A percentile compares a stretch with the other conserved stretches of the same genome.
phyloP scores from a whole-genome alignment of 805 yeast species.

The Debaryomyces tyrocola region DNA sequence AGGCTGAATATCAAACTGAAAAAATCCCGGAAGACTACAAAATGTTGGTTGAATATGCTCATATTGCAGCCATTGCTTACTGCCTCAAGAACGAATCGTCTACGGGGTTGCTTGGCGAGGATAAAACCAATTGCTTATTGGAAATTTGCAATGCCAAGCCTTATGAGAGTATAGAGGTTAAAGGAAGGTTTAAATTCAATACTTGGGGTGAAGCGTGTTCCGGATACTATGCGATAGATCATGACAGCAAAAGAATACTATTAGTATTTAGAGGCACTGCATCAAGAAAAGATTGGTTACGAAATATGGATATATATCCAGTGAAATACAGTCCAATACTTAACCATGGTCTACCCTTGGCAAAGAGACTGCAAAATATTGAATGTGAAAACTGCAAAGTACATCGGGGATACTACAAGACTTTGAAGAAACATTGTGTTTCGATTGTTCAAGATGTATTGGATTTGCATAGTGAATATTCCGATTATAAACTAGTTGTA shows the following conservation, averaged over 20 bases:
- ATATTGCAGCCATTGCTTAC: conserved; percentile 36
- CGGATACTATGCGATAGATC: conserved; percentile 56
- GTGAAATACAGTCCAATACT: conserved; percentile 49
- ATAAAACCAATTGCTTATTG: conserved; percentile 22
- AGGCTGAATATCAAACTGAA: neutral
- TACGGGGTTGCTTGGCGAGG: conserved; percentile 21
- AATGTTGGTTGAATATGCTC: conserved; percentile 31
- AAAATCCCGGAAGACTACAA: conserved; percentile 13
- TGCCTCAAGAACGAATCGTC: conserved; percentile 33
- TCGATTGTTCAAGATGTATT: conserved; percentile 37
- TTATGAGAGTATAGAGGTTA: conserved; percentile 31
- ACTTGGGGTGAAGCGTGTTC: conserved; percentile 49
- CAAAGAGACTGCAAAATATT: conserved; percentile 5
- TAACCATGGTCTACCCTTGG: conserved; percentile 3
- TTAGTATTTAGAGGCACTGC: conserved; percentile 66
- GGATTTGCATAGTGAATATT: conserved; percentile 32
- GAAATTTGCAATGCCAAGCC: conserved; percentile 20
- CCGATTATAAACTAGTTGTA: conserved; percentile 51
- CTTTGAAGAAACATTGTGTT: conserved; percentile 42
- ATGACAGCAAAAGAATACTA: conserved; percentile 39
- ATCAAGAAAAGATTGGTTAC: conserved; percentile 58
- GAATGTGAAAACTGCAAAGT: conserved; percentile 54
- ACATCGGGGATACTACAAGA: conserved; percentile 63
- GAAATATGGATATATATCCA: conserved; percentile 53
- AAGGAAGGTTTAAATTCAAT: conserved; percentile 40